phyloP scores from a whole-genome alignment of 495 filamentous ascomycete genomes.

The Xylaria castorea region DNA sequence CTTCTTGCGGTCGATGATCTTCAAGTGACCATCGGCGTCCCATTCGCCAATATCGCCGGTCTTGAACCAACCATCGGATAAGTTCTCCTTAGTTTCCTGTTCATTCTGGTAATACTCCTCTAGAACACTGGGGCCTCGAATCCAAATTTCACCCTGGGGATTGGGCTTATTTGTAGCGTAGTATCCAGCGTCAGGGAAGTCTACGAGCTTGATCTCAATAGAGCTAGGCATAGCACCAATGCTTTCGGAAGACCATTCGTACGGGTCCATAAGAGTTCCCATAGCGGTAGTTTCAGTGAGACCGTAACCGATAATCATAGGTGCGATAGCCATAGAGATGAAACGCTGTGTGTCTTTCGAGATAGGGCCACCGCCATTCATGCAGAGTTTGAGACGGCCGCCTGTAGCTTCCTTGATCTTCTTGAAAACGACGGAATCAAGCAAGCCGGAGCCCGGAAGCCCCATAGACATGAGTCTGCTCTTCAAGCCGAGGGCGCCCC shows the following conservation, averaged over 20 bases:
- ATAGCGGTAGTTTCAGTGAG: constrained; percentile 95
- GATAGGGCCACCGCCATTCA: constrained; percentile 88
- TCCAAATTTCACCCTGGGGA: constrained; percentile 95
- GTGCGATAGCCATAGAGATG: constrained; percentile 85
- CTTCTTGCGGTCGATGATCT: constrained; percentile 97
- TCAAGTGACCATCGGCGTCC: constrained; percentile 78
- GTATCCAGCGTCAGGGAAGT: constrained; percentile 94
- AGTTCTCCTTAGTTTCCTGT: constrained; percentile 77
- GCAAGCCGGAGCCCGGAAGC: constrained; percentile 73
- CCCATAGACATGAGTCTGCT: constrained; percentile 75
- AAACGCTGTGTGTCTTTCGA: constrained; percentile 87
- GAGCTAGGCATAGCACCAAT: constrained; percentile 83
- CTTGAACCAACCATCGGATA: constrained; percentile 93
- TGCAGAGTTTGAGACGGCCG: constrained; percentile 76
- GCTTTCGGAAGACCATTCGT: constrained; percentile 83
- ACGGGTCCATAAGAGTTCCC: constrained; percentile 88
- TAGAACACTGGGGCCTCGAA: constrained; percentile 79
- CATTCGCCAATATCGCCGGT: constrained; percentile 95
- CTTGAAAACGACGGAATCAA: constrained; percentile 84
- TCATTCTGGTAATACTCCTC: constrained; percentile 81
- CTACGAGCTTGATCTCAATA: constrained; percentile 92
- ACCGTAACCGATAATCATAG: constrained; percentile 94
- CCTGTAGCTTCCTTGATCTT: constrained; percentile 92
- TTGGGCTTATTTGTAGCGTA: constrained; percentile 80
- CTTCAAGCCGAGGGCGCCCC: constrained; percentile 88